Evolutionary conservation across 768 basidiomycete genomes (phyloP).

Genomic region (Stropharia rugosoannulata): DNA sequence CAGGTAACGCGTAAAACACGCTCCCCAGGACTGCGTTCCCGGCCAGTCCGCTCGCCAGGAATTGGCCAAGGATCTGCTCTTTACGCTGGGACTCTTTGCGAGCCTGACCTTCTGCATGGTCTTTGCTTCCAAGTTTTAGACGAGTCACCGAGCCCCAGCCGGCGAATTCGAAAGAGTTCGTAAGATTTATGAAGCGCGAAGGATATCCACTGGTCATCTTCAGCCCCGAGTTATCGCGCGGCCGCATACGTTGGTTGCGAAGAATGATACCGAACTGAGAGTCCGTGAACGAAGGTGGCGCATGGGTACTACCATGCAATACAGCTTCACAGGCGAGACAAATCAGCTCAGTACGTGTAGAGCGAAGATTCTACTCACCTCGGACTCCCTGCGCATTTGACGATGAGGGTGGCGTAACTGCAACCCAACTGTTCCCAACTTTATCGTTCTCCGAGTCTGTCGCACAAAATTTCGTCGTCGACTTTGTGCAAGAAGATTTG

Average conservation of each 20-base stretch:
- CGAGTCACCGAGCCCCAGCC: slow-evolving; percentile 62
- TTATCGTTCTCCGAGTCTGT: background rate
- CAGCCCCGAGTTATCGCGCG: slow-evolving; percentile 40
- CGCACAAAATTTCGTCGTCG: too few relatives aligned
- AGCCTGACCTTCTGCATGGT: slow-evolving; percentile 33
- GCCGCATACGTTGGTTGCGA: slow-evolving; percentile 55
- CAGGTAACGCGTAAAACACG: slow-evolving; percentile 70
- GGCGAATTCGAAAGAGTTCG: slow-evolving; percentile 68
- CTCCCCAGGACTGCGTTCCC: slow-evolving; percentile 69
- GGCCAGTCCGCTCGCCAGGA: slow-evolving; percentile 63
- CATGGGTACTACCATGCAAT: background rate
- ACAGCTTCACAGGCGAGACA: background rate
- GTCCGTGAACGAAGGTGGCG: slow-evolving; percentile 44
- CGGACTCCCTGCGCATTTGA: background rate
- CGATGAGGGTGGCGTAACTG: slow-evolving; percentile 7
- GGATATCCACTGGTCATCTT: slow-evolving; percentile 39
- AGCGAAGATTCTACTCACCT: slow-evolving; percentile 1
- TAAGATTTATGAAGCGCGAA: slow-evolving; percentile 61
- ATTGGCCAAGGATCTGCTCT: slow-evolving; percentile 55
- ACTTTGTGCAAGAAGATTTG: too few relatives aligned
- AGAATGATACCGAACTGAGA: slow-evolving; percentile 56
- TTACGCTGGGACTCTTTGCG: slow-evolving; percentile 26
- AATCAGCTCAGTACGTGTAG: background rate
- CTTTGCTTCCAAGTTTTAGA: slow-evolving; percentile 43
- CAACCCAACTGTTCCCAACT: slow-evolving; percentile 7